Conservation (phyloP, 2,329 filamentous ascomycete genomes). For the Cladosporium sp. region DNA sequence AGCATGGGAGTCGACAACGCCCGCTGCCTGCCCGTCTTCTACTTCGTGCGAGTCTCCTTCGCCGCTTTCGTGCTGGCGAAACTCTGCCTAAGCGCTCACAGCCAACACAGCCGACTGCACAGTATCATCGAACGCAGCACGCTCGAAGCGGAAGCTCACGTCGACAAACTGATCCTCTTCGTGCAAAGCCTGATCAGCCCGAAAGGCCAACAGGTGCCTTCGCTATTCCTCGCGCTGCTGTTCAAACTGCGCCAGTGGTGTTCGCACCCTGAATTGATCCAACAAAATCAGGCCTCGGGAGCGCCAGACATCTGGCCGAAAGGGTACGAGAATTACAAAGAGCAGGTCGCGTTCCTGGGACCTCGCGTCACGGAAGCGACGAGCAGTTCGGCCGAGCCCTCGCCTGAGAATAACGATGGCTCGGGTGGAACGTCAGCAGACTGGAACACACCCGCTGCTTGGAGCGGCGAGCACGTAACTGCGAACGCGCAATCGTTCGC, state of each 20-base stretch:
- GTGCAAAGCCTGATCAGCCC: conserved; percentile 59
- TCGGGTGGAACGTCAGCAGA: not conserved
- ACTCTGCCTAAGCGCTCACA: conserved; percentile 64
- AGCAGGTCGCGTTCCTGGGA: not conserved
- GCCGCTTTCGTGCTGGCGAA: conserved; percentile 70
- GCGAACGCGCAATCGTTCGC: too few relatives aligned
- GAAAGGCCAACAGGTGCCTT: conserved; percentile 21
- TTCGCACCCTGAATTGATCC: conserved; percentile 22
- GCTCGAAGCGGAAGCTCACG: conserved; percentile 61
- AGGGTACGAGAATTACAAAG: conserved; percentile 10
- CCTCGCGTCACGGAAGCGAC: conserved; percentile 2
- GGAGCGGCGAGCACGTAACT: not conserved
- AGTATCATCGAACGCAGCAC: conserved; percentile 64
- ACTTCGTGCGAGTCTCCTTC: conserved; percentile 68
- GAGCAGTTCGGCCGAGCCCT: conserved; percentile 4
- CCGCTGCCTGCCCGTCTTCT: conserved; percentile 65
- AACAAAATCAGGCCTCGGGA: conserved; percentile 8
- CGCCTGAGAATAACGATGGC: not conserved
- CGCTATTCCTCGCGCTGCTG: conserved; percentile 27
- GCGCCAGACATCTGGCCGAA: conserved; percentile 13
- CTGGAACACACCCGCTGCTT: conserved; percentile 9
- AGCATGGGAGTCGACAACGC: conserved; percentile 56
- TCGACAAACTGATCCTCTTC: conserved; percentile 66
- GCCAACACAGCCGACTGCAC: conserved; percentile 62
- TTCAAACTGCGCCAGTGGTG: conserved; percentile 31